A percentile compares a stretch with the other conserved stretches of the same genome.
phyloP scores from a whole-genome alignment of 768 basidiomycete species.

The Naganishia onofrii region DNA sequence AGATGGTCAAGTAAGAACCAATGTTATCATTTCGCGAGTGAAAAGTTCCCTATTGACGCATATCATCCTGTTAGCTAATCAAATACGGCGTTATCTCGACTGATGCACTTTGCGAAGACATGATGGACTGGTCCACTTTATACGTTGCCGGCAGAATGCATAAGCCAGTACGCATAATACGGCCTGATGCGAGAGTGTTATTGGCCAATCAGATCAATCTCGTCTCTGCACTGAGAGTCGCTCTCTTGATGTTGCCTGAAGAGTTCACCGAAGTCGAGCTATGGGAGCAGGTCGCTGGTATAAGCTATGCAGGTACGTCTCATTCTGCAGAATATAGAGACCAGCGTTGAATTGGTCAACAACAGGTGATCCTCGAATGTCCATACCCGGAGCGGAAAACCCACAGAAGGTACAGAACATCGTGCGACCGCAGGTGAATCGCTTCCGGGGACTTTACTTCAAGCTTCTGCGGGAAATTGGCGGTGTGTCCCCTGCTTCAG shows the following conservation, averaged over 20 bases:
- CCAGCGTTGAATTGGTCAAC: too few relatives aligned
- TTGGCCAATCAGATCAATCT: constrained; percentile 92
- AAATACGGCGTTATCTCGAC: constrained; percentile 96
- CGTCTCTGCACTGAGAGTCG: constrained; percentile 81
- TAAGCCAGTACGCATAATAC: constrained; percentile 63
- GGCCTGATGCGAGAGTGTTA: constrained; percentile 70
- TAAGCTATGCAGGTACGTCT: constrained; percentile 63
- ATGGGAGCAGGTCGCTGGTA: constrained; percentile 77
- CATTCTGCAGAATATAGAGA: too few relatives aligned
- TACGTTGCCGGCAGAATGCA: constrained; percentile 96
- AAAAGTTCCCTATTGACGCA: not conserved
- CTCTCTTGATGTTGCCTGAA: constrained; percentile 79
- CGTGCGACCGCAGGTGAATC: constrained; percentile 69
- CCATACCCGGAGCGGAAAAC: constrained; percentile 83
- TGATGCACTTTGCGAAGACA: constrained; percentile 80
- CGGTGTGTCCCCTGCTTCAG: constrained; percentile 34
- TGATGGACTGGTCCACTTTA: constrained; percentile 86
- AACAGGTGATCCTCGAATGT: constrained; percentile 85
- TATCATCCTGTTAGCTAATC: constrained; percentile 62
- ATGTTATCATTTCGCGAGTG: not conserved
- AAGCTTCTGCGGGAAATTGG: constrained; percentile 57
- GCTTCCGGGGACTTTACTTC: constrained; percentile 85
- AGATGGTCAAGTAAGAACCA: constrained; percentile 70
- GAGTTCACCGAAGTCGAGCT: constrained; percentile 76
- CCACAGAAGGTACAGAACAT: constrained; percentile 92